A percentile compares a stretch with the other conserved stretches of the same genome.
These are phyloP conservation scores for Leccinum pachyderme DNA, from an alignment of 1,284 basidiomycete species.

Conservation along the genomic window DNA sequence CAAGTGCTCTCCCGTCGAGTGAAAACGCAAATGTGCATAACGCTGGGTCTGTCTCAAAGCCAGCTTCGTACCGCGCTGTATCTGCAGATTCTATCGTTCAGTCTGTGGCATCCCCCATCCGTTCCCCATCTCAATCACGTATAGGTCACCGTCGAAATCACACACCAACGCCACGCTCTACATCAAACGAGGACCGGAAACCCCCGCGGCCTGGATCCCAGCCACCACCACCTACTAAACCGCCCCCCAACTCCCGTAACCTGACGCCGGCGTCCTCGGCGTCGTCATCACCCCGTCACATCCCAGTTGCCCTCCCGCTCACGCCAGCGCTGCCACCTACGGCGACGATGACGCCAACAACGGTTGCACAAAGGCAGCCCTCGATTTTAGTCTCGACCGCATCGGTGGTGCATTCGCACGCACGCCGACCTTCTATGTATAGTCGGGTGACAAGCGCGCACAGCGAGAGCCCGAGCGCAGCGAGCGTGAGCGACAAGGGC, in stretches of 20 bases:
- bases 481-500: slow-evolving; percentile 41
- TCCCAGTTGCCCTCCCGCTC: slow-evolving; percentile 42
- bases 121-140: slow-evolving; percentile 29
- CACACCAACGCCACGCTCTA: slow-evolving; percentile 14
- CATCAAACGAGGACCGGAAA: slow-evolving; percentile 26
- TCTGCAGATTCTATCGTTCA: slow-evolving; percentile 27
- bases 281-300: slow-evolving; percentile 56
- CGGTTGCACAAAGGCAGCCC: slow-evolving; percentile 24
- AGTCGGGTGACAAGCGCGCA: slow-evolving; percentile 20
- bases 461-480: slow-evolving; percentile 29
- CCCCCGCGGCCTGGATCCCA: slow-evolving; percentile 19
- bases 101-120: slow-evolving; percentile 8
- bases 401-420: slow-evolving; percentile 23
- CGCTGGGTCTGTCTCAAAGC: slow-evolving; percentile 19
- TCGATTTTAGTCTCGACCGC: slow-evolving; percentile 29
- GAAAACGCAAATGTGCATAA: slow-evolving; percentile 11
- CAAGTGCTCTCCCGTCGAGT: slow-evolving; percentile 39
- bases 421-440: slow-evolving; percentile 39
- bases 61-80: slow-evolving; percentile 22
- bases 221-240: slow-evolving; percentile 21
- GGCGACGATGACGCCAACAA: slow-evolving; percentile 32
- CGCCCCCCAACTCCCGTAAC: slow-evolving; percentile 36
- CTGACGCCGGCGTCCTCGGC: slow-evolving; percentile 56
- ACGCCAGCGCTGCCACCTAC: slow-evolving; percentile 39
- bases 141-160: slow-evolving; percentile 7